Conservation (phyloP, 2,329 filamentous ascomycete genomes). For the Talaromyces funiculosus region DNA sequence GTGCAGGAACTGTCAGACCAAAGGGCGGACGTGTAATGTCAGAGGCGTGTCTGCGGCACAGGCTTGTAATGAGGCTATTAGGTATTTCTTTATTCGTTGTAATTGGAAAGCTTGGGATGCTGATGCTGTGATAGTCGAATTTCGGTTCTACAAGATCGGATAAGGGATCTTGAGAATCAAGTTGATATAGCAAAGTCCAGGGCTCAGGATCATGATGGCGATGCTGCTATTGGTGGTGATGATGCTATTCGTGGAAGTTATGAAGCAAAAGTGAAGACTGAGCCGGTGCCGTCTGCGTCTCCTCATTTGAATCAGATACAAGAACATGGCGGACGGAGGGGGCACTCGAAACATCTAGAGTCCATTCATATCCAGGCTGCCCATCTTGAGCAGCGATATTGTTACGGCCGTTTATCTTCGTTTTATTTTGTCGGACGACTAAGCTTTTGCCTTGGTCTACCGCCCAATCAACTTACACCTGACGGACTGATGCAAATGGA, state of each 20-base stretch:
- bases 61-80: constrained; percentile 3
- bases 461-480: not conserved
- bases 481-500: constrained; percentile 6
- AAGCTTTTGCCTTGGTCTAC: constrained; percentile 2
- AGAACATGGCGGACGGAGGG: not conserved
- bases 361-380: not conserved
- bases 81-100: not conserved
- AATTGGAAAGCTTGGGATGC: not conserved
- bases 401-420: constrained; percentile 9
- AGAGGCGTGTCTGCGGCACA: not conserved
- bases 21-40: constrained; percentile 5
- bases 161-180: constrained; percentile 8
- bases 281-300: not conserved
- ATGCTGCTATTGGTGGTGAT: not conserved
- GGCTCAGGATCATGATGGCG: not conserved
- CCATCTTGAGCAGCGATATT: constrained; percentile 2
- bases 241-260: not conserved
- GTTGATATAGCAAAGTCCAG: not conserved
- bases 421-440: constrained; percentile 11
- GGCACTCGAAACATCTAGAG: not conserved
- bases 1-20: constrained; percentile 9
- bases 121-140: constrained; percentile 4
- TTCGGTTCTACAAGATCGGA: constrained; percentile 3
- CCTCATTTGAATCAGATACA: not conserved
- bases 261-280: not conserved